These are phyloP conservation scores for Phytophthora cryptogea DNA, from an alignment of 352 stramenopile species.

Conservation along the genomic window DNA sequence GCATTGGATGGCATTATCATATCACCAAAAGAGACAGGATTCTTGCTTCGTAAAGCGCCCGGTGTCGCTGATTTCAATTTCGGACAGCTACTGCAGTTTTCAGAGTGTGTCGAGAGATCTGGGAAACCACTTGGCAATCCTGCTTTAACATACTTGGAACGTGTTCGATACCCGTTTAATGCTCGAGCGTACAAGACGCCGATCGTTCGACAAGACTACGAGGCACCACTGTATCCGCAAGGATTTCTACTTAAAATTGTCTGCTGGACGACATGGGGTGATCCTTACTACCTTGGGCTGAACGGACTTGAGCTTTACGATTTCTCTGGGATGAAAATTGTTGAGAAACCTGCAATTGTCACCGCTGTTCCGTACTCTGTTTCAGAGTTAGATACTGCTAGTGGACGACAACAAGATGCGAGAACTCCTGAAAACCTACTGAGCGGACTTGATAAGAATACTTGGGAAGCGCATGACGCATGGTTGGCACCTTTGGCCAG, in stretches of 20 bases:
- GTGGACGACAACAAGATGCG: constrained; percentile 35
- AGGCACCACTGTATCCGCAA: constrained; percentile 77
- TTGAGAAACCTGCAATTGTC: constrained; percentile 38
- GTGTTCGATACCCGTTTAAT: constrained; percentile 48
- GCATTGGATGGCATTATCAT: constrained; percentile 52
- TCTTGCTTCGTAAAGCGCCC: constrained; percentile 81
- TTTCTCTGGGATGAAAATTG: constrained; percentile 46
- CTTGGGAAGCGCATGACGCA: constrained; percentile 69
- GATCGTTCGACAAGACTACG: constrained; percentile 86
- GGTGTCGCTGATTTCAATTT: constrained; percentile 75
- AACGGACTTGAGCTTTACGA: constrained; percentile 87
- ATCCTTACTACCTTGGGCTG: constrained; percentile 84
- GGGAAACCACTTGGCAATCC: constrained; percentile 15
- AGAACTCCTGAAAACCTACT: constrained; percentile 68
- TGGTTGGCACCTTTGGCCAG: constrained; percentile 78
- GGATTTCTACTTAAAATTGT: constrained; percentile 88
- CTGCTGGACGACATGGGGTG: constrained; percentile 81
- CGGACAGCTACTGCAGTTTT: constrained; percentile 60
- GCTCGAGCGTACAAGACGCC: constrained; percentile 70
- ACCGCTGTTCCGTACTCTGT: constrained; percentile 66
- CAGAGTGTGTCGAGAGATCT: neutral
- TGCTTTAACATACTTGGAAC: constrained; percentile 36
- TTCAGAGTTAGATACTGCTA: constrained; percentile 37
- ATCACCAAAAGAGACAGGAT: constrained; percentile 57
- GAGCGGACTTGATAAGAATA: constrained; percentile 74